Conservation (phyloP, 2,329 filamentous ascomycete genomes). For the Fusarium kyushuense region DNA sequence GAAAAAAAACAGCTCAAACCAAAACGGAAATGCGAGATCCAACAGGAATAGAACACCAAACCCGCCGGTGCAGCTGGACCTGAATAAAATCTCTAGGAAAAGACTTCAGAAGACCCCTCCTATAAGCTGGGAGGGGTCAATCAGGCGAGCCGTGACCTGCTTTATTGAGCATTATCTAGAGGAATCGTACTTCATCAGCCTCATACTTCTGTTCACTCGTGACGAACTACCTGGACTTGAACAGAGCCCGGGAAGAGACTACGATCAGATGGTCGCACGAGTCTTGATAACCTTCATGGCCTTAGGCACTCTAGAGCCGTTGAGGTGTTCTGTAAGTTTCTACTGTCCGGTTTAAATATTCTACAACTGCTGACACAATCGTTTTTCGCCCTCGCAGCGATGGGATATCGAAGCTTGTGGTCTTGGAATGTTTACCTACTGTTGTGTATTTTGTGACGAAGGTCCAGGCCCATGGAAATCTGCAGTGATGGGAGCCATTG, state of each 20-base stretch:
- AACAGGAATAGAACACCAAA: not conserved
- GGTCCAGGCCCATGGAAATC: constrained; percentile 9
- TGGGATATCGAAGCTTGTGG: constrained; percentile 37
- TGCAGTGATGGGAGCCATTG: constrained; percentile 14
- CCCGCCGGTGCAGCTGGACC: not conserved
- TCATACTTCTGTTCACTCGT: constrained; percentile 20
- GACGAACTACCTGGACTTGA: constrained; percentile 6
- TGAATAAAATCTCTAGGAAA: not conserved
- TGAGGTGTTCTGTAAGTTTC: constrained; percentile 39
- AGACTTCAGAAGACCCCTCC: not conserved
- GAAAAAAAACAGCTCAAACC: not conserved
- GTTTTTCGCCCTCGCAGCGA: constrained; percentile 15
- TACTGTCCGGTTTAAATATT: not conserved
- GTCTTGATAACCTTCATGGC: constrained; percentile 36
- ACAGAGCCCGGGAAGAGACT: not conserved
- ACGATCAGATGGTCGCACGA: constrained; percentile 14
- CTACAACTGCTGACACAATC: not conserved
- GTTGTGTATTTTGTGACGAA: constrained; percentile 18
- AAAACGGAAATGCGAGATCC: constrained; percentile 3
- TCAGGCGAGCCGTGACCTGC: not conserved
- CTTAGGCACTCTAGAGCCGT: constrained; percentile 43
- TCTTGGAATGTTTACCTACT: constrained; percentile 29
- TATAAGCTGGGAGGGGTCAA: not conserved
- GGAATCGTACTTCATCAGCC: constrained; percentile 10
- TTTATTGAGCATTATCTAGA: not conserved